phyloP scores from a whole-genome alignment of 371 early-diverging fungal species.

The Mycotypha africana region DNA sequence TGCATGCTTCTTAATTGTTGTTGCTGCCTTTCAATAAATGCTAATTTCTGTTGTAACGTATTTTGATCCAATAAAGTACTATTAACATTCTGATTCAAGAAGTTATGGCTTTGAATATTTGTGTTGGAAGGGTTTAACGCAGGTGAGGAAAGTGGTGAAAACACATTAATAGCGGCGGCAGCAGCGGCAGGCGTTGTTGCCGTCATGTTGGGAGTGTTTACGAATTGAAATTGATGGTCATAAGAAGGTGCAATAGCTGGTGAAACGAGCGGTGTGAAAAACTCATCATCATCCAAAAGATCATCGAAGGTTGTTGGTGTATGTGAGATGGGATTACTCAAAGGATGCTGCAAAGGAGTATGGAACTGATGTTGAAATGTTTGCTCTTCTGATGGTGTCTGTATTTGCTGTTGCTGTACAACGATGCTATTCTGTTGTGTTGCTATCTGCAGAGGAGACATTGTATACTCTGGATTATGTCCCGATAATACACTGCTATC shows the following conservation, averaged over 20 bases:
- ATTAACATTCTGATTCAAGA: no score
- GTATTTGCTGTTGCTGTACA: constrained; percentile 9
- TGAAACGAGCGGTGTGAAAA: constrained; percentile 66
- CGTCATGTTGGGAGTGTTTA: constrained; percentile 19
- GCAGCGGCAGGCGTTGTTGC: no score
- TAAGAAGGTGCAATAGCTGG: constrained; percentile 69
- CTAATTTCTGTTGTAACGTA: constrained; percentile 33
- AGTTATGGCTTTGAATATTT: constrained; percentile 19
- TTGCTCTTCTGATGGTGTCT: neutral
- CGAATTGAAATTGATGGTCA: constrained; percentile 24
- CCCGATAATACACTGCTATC: constrained; percentile 31
- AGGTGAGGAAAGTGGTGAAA: constrained; percentile 69
- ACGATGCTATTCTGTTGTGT: constrained; percentile 14
- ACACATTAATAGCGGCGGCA: no score
- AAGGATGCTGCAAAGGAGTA: constrained; percentile 8
- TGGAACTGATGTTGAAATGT: neutral
- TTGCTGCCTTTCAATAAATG: constrained; percentile 44
- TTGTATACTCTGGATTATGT: constrained; percentile 34
- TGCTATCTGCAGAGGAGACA: constrained; percentile 39
- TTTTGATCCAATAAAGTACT: constrained; percentile 15
- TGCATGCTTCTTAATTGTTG: constrained; percentile 38
- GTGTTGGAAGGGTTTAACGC: constrained; percentile 47
- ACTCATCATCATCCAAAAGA: constrained; percentile 48
- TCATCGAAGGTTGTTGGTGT: neutral
- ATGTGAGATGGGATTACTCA: neutral